Base-by-base conservation (phyloP, 768 basidiomycete species). In the Tylopilus subfusipes region DNA sequence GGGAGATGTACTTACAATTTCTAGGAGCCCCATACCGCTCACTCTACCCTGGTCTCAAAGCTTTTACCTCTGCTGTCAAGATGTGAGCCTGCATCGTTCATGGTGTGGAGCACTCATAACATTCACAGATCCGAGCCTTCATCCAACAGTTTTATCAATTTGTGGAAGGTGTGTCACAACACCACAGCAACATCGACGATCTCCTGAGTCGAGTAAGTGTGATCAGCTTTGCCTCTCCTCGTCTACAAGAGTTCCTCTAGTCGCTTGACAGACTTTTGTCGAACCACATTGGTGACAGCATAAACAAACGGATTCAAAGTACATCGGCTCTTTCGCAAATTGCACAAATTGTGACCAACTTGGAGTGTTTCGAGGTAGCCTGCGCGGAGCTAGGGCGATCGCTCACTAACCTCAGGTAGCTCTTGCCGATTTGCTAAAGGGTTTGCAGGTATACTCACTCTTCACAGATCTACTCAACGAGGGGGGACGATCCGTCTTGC, bases 71-170 rank as follows among this genome's bases (percentile, higher is more conserved):
- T 96, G 92, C 63, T 98, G 96, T 68, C 88, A 91, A 76, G 84
- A 90, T 65, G 91, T 91, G 68, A 27, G 53, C 19, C 34, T n/a
- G 14, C 43, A 19, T 57, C 33, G 38, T 49, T 49, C 9, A 21
- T 46, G 39, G 4, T 5, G 10, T 25, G 50, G 16, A 43, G 18
- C 25, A 42, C 56, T 48, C 57, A 52, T 52, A 21, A 46, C 38
- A 14, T 27, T 42, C 25, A 27, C 73, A 96, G 85, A 89, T 96
- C 55, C 85, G 92, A 24, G 78, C 76, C 40, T 98, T 96, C 65
- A 89, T 97, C 36, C 89, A 94, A 61, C 93, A 92, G 62, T 98
- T 97, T 74, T 96, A 98, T 67, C 86, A 92, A 22, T 99, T 98
- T 69, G 85, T 95, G 0, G 97, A 99, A 62, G 96, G 96, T 10